Evolutionary conservation across 2,329 filamentous ascomycete genomes (phyloP), one percentile per base, ranked within the genome.

Genomic region (Leptodontidium sp.): DNA sequence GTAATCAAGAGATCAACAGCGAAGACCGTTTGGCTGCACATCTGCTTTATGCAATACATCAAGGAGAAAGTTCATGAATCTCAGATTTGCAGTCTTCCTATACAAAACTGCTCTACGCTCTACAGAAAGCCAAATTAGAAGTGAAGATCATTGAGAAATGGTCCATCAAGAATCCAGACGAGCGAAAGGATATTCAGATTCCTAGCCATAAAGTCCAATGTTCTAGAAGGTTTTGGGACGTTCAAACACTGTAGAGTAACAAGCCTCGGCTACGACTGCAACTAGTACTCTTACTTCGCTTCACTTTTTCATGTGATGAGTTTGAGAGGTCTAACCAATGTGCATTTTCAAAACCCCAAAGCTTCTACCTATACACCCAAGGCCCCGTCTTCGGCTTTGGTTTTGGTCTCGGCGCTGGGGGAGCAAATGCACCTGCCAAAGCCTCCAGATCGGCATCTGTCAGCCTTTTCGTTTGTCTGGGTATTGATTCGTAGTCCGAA

Each of bases 101-200:
- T 32, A 32, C 1, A 32, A 32, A 32, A 32, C 29, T 32, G 29
- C 1, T 6, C 29, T 32, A 32, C 29, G 29, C 29, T 32, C 29
- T 6, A 32, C 1, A 32, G 29, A 32, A 32, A 32, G 29, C 29
- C 29, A 3, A 32, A 32, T 32, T 3, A 32, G 6, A 32, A 32
- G 29, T 32, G 29, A 32, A 32, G 29, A 1, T 32, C 29, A 1
- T 32, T 32, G 29, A 1, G 1, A 1, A 32, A 21, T 86, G 84
- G 82, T 82, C 86, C 71, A 76, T 80, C 58, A 76, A 49, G 11
- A 68, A 79, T 26, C 81, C 79, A 5, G 79, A 77, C 6, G 82
- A 82, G 65, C 78, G 82, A 0, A 72, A 82, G 32, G 75, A 85
- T 52, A 82, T 87, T 70, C 1, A 21, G 21, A 21, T 84, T 86